Conservation (phyloP, 495 filamentous ascomycete species). For the Beverwykella pulmonaria region DNA sequence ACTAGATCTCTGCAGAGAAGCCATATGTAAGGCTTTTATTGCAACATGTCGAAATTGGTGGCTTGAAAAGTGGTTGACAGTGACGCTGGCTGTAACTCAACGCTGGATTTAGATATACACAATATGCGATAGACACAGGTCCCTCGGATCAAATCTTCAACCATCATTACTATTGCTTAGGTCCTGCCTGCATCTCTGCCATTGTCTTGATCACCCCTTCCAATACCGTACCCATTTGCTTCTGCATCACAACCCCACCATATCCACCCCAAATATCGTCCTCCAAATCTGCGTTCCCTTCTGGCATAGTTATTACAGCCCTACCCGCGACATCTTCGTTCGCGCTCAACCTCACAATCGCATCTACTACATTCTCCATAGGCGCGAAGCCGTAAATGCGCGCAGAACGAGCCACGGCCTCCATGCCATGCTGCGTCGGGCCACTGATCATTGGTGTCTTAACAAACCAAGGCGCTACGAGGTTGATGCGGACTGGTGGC, state of each 20-base stretch:
- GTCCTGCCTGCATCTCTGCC: too few species aligned
- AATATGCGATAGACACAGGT: too few species aligned
- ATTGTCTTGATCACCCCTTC: not conserved
- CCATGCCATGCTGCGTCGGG: not conserved
- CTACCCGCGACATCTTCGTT: slow-evolving; percentile 23
- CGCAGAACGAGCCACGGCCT: not conserved
- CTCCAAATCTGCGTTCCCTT: slow-evolving; percentile 23
- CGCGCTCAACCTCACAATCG: slow-evolving; percentile 17
- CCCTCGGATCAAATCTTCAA: too few species aligned
- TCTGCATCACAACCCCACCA: slow-evolving; percentile 12
- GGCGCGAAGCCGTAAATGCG: slow-evolving; percentile 21
- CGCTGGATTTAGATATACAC: too few species aligned
- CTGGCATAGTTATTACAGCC: slow-evolving; percentile 4
- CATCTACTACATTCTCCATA: slow-evolving; percentile 35
- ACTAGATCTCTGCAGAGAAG: too few species aligned
- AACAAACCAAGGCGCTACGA: slow-evolving; percentile 37
- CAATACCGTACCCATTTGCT: not conserved
- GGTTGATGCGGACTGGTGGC: slow-evolving; percentile 26
- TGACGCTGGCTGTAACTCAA: too few species aligned
- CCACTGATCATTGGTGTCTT: slow-evolving; percentile 31
- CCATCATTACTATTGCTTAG: too few species aligned
- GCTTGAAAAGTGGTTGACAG: too few species aligned
- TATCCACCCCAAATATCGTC: slow-evolving; percentile 26
- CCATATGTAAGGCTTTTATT: too few species aligned
- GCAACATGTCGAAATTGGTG: too few species aligned